A percentile compares a stretch with the other conserved stretches of the same genome.
These are phyloP conservation scores for Mercurialis annua DNA, from an alignment of 345 rosid genomes.

Conservation along the genomic window DNA sequence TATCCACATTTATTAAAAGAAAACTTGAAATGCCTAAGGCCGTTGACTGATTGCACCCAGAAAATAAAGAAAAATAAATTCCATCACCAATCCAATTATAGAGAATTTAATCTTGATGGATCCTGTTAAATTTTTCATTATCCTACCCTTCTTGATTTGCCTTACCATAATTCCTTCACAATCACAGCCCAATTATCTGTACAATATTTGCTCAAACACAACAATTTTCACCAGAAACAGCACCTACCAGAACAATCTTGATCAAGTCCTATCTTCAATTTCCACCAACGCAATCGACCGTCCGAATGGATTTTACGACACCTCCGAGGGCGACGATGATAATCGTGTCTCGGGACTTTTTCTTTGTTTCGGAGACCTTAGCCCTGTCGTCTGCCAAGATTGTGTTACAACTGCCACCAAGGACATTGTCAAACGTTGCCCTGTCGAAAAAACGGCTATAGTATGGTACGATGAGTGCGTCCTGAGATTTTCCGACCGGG, in stretches of 20 bases:
- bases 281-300: slow-evolving; percentile 17
- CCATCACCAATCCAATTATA: no score
- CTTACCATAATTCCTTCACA: not conserved
- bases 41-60: no score
- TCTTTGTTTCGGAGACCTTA: slow-evolving; percentile 37
- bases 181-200: not conserved
- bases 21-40: no score
- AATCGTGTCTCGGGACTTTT: slow-evolving; percentile 26
- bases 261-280: slow-evolving; percentile 24
- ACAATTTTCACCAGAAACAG: slow-evolving; percentile 14
- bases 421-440: slow-evolving; percentile 19
- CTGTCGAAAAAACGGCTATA: slow-evolving; percentile 16
- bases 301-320: slow-evolving; percentile 19
- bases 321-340: slow-evolving; percentile 14
- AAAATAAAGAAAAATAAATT: no score
- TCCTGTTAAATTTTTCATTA: not conserved
- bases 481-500: slow-evolving; percentile 21
- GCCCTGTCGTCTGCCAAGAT: slow-evolving; percentile 11
- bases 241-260: slow-evolving; percentile 23
- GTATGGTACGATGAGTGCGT: slow-evolving; percentile 37
- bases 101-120: no score
- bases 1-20: no score
- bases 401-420: slow-evolving; percentile 21
- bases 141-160: not conserved
- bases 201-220: slow-evolving; percentile 6